Conservation (phyloP, 257 asterid genomes). For the Parsonsia alboflavescens region DNA sequence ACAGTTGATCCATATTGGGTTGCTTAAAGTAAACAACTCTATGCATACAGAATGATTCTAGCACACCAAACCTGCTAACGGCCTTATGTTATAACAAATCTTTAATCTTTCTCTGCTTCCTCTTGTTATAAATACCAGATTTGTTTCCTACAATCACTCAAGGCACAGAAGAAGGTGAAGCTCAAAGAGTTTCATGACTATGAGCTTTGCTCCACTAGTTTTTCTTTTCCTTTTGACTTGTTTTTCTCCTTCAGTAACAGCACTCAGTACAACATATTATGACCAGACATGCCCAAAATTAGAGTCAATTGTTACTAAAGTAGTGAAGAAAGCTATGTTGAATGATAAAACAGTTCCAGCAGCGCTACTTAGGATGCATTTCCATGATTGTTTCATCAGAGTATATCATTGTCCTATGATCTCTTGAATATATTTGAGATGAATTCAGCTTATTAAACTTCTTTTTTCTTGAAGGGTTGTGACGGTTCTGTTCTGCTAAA, state of each 20-base stretch:
- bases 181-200: slow-evolving; percentile 28
- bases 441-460: neutral
- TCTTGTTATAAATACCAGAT: slow-evolving; percentile 16
- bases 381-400: slow-evolving; percentile 85
- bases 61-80: slow-evolving; percentile 17
- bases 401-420: slow-evolving; percentile 22
- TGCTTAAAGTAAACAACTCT: slow-evolving; percentile 12
- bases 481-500: slow-evolving; percentile 76
- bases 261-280: slow-evolving; percentile 52
- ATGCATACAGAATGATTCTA: slow-evolving; percentile 2
- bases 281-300: slow-evolving; percentile 63
- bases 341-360: slow-evolving; percentile 80
- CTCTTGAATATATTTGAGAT: neutral
- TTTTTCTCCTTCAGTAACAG: slow-evolving; percentile 21
- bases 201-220: slow-evolving; percentile 20
- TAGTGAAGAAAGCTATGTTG: slow-evolving; percentile 49
- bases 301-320: slow-evolving; percentile 36
- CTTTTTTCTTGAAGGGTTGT: slow-evolving; percentile 50
- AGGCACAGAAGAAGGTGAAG: neutral
- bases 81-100: slow-evolving; percentile 3
- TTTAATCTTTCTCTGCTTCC: neutral
- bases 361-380: slow-evolving; percentile 80
- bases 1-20: neutral
- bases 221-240: slow-evolving; percentile 18
- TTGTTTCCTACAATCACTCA: neutral